A percentile compares a stretch with the other conserved stretches of the same genome.
These are phyloP conservation scores for Cylindricascospora bacillispora DNA, from an alignment of 1,139 yeast species.

Conservation along the genomic window DNA sequence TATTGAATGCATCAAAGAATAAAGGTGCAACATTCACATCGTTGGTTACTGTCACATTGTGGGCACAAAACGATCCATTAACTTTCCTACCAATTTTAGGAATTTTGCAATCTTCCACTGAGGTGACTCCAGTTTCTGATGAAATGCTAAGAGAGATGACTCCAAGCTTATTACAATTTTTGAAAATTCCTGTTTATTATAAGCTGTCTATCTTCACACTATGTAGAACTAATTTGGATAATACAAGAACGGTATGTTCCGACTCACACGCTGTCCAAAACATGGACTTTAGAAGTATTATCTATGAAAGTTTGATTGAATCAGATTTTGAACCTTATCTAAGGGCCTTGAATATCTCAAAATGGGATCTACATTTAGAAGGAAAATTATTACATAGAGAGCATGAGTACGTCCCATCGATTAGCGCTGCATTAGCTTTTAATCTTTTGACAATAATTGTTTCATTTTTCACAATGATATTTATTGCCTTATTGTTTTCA, in stretches of 20 bases:
- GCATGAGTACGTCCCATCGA: conserved; percentile 22
- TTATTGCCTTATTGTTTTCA: conserved; percentile 4
- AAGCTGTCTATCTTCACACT: conserved; percentile 23
- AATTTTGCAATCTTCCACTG: conserved; percentile 12
- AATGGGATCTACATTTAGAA: conserved; percentile 20
- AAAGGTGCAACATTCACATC: conserved; percentile 19
- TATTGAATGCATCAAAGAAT: conserved; percentile 18
- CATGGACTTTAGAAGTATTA: conserved; percentile 17
- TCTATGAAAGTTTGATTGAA: conserved; percentile 17
- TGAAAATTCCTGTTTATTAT: conserved; percentile 18
- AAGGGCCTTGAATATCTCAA: conserved; percentile 17
- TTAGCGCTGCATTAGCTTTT: conserved; percentile 19
- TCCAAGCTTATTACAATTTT: conserved; percentile 17
- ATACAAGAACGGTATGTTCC: conserved; percentile 8
- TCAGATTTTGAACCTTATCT: conserved; percentile 24
- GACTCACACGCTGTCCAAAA: conserved; percentile 22
- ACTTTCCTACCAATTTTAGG: conserved; percentile 17
- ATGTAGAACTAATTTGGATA: conserved; percentile 15
- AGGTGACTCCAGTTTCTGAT: conserved; percentile 9
- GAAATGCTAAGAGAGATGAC: conserved; percentile 12
- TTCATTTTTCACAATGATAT: conserved; percentile 12
- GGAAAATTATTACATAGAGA: conserved; percentile 20
- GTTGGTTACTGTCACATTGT: conserved; percentile 15
- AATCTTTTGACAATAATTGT: conserved; percentile 17
- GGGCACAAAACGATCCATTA: conserved; percentile 17